Conservation (phyloP, 305 asterid genomes). For the Fraxinus dipetala region DNA sequence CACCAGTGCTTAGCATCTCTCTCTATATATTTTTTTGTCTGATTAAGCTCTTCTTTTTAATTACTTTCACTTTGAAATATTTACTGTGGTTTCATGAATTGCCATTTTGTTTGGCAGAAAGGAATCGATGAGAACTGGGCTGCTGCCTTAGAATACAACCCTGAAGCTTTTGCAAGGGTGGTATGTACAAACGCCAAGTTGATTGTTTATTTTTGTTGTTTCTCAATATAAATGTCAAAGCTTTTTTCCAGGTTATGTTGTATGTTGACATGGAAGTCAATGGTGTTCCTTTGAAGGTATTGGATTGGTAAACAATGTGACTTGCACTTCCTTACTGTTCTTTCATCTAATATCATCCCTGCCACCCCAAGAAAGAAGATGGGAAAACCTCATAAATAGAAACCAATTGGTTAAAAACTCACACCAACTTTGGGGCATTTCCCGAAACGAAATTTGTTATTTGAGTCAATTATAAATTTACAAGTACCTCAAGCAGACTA, state of each 20-base stretch:
- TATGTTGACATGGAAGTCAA: constrained; percentile 99
- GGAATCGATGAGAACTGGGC: constrained; percentile 97
- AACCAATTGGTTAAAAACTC: background rate
- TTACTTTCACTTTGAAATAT: background rate
- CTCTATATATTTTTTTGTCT: background rate
- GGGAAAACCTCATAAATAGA: constrained; percentile 4
- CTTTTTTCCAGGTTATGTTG: constrained; percentile 73
- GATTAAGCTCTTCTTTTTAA: background rate
- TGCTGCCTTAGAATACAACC: constrained; percentile 92
- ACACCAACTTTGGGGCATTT: background rate
- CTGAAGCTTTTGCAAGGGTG: constrained; percentile 97
- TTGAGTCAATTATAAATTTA: background rate
- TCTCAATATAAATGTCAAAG: constrained; percentile 5
- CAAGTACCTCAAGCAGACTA: background rate
- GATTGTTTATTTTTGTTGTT: constrained; percentile 8
- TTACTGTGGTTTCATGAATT: background rate
- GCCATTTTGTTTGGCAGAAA: constrained; percentile 54
- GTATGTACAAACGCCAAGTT: constrained; percentile 38
- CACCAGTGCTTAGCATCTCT: background rate
- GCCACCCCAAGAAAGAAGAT: constrained; percentile 13
- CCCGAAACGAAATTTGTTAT: background rate
- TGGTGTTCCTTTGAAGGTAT: constrained; percentile 93
- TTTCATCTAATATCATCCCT: constrained; percentile 13
- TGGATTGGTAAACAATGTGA: constrained; percentile 18
- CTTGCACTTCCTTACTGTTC: constrained; percentile 15